Evolutionary conservation across 139 green algal genomes (phyloP), one percentile per base, ranked within the genome.

Genomic region (Chlorella ohadii): DNA sequence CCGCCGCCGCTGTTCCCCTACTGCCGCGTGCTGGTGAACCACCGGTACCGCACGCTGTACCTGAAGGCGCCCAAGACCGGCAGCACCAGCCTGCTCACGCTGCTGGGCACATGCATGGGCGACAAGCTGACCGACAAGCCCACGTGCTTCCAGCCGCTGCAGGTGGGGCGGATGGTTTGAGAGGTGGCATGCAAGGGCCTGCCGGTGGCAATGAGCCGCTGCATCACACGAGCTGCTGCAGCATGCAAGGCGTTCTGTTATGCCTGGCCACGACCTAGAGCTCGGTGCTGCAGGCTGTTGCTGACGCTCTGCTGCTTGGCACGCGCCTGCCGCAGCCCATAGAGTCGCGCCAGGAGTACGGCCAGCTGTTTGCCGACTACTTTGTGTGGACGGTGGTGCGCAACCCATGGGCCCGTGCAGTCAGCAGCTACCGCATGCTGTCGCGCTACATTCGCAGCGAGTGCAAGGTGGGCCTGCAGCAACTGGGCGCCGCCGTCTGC

Each of bases 11-110:
- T 82, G 23, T 82, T 82, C 59, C 76, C 76, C 15, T 82, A 82
- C 76, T 82, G 76, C 76, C 76, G 76, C 36, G 56, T 82, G 15
- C 76, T 82, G 59, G 76, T 82, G 34, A 82, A 82, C 38, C 76
- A 82, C 57, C 36, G 23, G 59, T 82, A 82, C 59, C 76, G 76
- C 27, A 82, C 76, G 1, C 36, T 82, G 76, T 82, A 82, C 59
- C 76, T 82, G 59, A 82, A 82, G 76, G 76, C 76, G 13, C 76
- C 76, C 56, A 82, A 82, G 59, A 82, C 76, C 1, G 76, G 76
- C 76, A 82, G 76, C 59, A 82, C 76, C 56, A 82, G 76, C 76
- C 36, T 82, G 76, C 76, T 82, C 16, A 82, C 76, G 23, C 57
- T 82, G 23, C 28, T 82, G 76, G 76, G 76, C 57, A 82, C 56